Evolutionary conservation across 2,329 filamentous ascomycete species (phyloP).

Genomic region (Drechslera avenae): DNA sequence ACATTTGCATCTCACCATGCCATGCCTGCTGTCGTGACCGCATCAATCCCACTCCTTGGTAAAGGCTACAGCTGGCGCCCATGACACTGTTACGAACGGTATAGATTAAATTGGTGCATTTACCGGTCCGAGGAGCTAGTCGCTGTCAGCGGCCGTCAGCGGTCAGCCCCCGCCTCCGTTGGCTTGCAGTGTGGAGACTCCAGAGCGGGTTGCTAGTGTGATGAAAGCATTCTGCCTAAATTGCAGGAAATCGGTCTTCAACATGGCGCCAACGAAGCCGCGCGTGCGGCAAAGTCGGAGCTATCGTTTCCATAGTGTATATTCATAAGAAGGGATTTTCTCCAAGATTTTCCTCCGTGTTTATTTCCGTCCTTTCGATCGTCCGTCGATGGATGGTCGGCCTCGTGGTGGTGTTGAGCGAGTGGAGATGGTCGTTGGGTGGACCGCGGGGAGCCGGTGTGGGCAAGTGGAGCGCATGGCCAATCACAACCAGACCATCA

Average conservation of each 20-base stretch:
- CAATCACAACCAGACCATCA: neutral
- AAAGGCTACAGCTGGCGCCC: neutral
- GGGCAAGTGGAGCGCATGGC: neutral
- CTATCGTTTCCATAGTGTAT: neutral
- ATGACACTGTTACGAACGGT: neutral
- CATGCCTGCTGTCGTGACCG: too few species aligned
- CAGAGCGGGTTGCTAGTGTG: slow-evolving; percentile 8
- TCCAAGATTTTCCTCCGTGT: neutral
- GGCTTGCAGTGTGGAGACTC: slow-evolving; percentile 5
- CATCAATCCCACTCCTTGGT: neutral
- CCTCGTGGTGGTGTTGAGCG: neutral
- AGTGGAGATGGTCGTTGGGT: neutral
- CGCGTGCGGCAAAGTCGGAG: neutral
- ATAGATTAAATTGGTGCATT: slow-evolving; percentile 1
- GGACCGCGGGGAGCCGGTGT: neutral
- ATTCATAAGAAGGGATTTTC: too few species aligned
- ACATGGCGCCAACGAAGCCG: neutral
- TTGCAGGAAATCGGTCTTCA: neutral
- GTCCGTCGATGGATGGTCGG: neutral
- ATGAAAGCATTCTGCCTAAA: slow-evolving; percentile 7
- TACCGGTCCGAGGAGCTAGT: slow-evolving; percentile 2
- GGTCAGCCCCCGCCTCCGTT: neutral
- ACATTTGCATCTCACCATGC: too few species aligned
- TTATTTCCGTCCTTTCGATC: neutral
- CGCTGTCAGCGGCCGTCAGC: neutral